Evolutionary conservation across 2,329 filamentous ascomycete species (phyloP), one percentile per base, ranked within the genome.

Genomic region (Rugonectria rugulosa): DNA sequence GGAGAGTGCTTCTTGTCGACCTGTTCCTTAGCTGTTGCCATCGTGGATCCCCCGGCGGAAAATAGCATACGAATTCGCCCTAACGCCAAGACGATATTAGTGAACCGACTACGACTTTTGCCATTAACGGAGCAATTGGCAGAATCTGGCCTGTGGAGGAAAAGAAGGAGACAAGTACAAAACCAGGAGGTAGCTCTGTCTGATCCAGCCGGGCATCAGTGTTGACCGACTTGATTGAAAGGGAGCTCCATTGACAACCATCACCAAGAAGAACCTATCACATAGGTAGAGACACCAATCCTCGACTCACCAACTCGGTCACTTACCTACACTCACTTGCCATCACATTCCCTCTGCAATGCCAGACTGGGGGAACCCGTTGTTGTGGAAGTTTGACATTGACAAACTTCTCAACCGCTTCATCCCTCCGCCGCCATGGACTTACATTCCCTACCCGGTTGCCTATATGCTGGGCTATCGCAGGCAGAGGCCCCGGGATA

Each of bases 381-480:
- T 34, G 17, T 59, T 59, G 27, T 81, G 79, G 75, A 79, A 88
- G 67, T 86, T 96, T 73, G 85, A 95, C 73, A 83, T 96, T 60
- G 92, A 97, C 78, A 75, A 74, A n/a, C 85, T 88, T 69, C 70
- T 96, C 45, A 92, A 94, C 70, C 88, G 81, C 3, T 79, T 86
- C 57, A 69, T 96, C 20, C 89, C 89, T 8, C 77, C 82, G 12
- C 88, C 88, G 34, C 84, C 83, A 63, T 82, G 91, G 70, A 75
- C 81, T 23, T 75, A 77, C 38, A 68, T 96, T 2, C 92, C 92
- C 0, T 78, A 77, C 41, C 82, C 83, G 0, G 68, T 95, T 17
- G 83, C 90, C 17, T 83, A 86, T 62, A 89, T 91, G 63, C 75
- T 96, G 2, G 89, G 89, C 10, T 76, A 89, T 66, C 82, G 88